Base-by-base conservation (phyloP, 1,284 basidiomycete genomes). In the Trametes pubescens region DNA sequence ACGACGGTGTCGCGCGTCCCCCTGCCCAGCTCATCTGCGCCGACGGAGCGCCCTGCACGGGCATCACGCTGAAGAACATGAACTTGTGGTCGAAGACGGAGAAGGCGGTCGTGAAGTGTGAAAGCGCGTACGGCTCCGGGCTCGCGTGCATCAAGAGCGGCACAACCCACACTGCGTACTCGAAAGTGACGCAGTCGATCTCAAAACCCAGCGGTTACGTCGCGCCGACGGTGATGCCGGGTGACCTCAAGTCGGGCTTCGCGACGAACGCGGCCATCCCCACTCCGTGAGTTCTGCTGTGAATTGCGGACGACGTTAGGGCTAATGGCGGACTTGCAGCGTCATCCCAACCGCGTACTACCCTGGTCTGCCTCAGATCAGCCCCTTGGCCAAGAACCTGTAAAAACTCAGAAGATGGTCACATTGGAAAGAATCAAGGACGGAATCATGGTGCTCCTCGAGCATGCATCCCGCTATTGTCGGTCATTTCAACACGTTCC, bases 1-100 rank as follows among this genome's bases (percentile, higher is more conserved):
- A 65, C n/a, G 69, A 75, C 57, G 75, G 76, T 21, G 69, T 71
- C 14, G 40, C 67, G 35, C 75, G 77, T 47, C 65, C 76, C 1
- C 75, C 76, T 2, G 67, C 74, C 22, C 72, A 73, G 53, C 65
- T 78, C 56, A 68, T 78, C 51, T 78, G 76, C 62, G 72, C 75
- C 1, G 75, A 76, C 57, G 71, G 70, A 22, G 74, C 75, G n/a
- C 76, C 76, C 9, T 78, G 76, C 72, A 70, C 68, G 43, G 65
- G 69, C 64, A 74, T 78, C 58, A 71, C 62, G 10, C 68, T 78
- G 52, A 55, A 55, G 24, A 73, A 77, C 65, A 75, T 77, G 14
- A 74, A 74, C 59, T 72, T 77, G 65, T 78, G 75, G 74, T 73
- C 73, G 8, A 64, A 64, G 43, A 74, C 72, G 13, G 64, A 70